Evolutionary conservation across 805 yeast genomes (phyloP).

Genomic region (Saccharomycopsis oosterbeekiorum): DNA sequence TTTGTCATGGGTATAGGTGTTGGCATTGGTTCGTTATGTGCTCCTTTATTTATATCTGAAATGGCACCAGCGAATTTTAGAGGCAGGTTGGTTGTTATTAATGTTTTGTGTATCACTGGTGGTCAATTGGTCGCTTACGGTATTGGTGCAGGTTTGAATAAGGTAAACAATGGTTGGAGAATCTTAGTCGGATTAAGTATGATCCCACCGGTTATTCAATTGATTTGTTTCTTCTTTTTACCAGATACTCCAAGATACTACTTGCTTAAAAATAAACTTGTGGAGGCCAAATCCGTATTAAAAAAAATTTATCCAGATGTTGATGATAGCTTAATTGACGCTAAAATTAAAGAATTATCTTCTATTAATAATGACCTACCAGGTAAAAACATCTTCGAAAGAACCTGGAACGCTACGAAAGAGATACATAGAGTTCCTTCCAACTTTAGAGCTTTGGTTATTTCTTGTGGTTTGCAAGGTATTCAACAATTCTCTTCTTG

Average conservation of each 20-base stretch:
- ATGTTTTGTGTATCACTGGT: conserved; percentile 84
- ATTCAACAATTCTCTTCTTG: conserved; percentile 96
- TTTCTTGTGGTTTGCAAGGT: conserved; percentile 91
- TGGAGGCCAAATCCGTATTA: conserved; percentile 59
- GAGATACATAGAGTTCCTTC: conserved; percentile 61
- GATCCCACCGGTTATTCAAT: conserved; percentile 76
- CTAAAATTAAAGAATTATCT: conserved; percentile 59
- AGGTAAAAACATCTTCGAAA: conserved; percentile 38
- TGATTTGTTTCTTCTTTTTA: conserved; percentile 66
- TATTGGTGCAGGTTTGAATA: conserved; percentile 76
- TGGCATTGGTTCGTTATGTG: conserved; percentile 85
- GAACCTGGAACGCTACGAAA: conserved; percentile 50
- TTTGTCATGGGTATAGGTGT: conserved; percentile 94
- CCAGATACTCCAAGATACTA: conserved; percentile 95
- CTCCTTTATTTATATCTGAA: conserved; percentile 90
- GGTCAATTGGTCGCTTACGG: conserved; percentile 94
- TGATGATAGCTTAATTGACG: conserved; percentile 51
- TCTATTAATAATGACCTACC: conserved; percentile 36
- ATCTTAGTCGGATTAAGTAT: conserved; percentile 82
- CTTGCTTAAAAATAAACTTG: conserved; percentile 57
- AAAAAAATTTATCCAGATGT: conserved; percentile 53
- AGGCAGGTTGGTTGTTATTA: conserved; percentile 82
- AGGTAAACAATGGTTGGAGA: conserved; percentile 83
- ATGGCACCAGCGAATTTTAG: conserved; percentile 87
- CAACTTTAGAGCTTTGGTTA: conserved; percentile 78